Base-by-base conservation (phyloP, 2,329 filamentous ascomycete genomes). In the Coniochaeta ligniaria region DNA sequence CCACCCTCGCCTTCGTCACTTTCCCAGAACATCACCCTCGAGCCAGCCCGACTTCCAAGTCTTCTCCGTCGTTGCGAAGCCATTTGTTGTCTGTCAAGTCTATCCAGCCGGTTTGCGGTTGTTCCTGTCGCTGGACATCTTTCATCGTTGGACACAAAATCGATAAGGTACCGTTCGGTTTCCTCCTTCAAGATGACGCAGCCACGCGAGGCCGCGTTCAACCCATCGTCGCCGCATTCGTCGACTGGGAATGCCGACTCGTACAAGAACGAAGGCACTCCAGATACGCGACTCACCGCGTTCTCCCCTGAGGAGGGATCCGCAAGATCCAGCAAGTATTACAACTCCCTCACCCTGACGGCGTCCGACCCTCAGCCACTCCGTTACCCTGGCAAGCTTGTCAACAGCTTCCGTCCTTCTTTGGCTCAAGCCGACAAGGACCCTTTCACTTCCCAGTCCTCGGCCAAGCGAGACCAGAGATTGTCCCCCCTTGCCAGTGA, bases 401-500 rank as follows among this genome's bases (percentile, higher is more conserved):
- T 24, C 20, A 60, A 69, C 55, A 67, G 65, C 47, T 70, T 71
- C 60, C 64, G 66, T 45, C 61, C 66, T 20, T 61, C 62, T 11
- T 63, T 64, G 14, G 62, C 67, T 6, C 64, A 68, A 8, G 67
- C 66, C 1, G 78, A 80, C 58, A 79, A 76, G 60, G 83, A 87
- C 61, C 84, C 85, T 0, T 87, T 87, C 62, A 68, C 66, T 17
- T 67, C 64, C 52, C 47, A 52, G 12, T 28, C 47, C 22, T 16
- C 47, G 16, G 64, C 69, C 66, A 73, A 76, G 65, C 33, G 66
- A 57, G 62, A 73, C 56, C 78, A 76, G 61, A 81, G 83, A 64
- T 74, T 91, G 24, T 90, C 87, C 4, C 84, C 88, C 1, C 87
- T 82, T 7, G 86, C 87, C 1, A 83, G 82, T 1, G 69, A 79